Conservation (phyloP, 306 rosid species). For the Casuarina cunninghamiana region DNA sequence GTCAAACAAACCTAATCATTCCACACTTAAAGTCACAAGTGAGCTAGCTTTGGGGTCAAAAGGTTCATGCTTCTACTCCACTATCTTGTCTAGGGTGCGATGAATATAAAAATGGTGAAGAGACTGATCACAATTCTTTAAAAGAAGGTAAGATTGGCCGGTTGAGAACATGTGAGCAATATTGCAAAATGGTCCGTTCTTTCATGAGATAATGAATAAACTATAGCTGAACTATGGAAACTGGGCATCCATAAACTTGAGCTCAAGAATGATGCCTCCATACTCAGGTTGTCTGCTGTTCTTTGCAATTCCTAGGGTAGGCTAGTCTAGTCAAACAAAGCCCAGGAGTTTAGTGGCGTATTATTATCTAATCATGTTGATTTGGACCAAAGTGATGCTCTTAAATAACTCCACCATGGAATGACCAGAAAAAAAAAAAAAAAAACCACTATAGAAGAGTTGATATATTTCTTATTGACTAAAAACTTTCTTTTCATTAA, state of each 20-base stretch:
- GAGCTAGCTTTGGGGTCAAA: conserved; percentile 6
- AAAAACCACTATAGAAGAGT: not conserved
- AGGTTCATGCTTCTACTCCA: not conserved
- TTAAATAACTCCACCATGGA: not conserved
- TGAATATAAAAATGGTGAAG: not conserved
- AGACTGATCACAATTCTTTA: not conserved
- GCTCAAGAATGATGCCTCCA: too few relatives aligned
- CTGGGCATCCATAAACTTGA: not conserved
- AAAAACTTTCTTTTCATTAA: too few relatives aligned
- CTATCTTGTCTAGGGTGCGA: not conserved
- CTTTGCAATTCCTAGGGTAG: not conserved
- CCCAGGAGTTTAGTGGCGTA: not conserved
- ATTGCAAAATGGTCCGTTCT: not conserved
- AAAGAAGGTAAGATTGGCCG: not conserved
- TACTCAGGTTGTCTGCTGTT: not conserved
- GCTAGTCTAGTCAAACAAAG: not conserved
- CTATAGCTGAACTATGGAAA: not conserved
- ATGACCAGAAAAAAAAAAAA: not conserved
- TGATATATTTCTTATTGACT: too few relatives aligned
- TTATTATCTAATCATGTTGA: not conserved
- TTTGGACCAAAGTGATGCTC: not conserved
- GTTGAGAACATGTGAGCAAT: not conserved
- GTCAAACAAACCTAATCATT: not conserved
- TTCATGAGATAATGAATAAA: not conserved
- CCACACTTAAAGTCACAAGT: not conserved